Base-by-base conservation (phyloP, 768 basidiomycete species). In the Mycena chlorophos region DNA sequence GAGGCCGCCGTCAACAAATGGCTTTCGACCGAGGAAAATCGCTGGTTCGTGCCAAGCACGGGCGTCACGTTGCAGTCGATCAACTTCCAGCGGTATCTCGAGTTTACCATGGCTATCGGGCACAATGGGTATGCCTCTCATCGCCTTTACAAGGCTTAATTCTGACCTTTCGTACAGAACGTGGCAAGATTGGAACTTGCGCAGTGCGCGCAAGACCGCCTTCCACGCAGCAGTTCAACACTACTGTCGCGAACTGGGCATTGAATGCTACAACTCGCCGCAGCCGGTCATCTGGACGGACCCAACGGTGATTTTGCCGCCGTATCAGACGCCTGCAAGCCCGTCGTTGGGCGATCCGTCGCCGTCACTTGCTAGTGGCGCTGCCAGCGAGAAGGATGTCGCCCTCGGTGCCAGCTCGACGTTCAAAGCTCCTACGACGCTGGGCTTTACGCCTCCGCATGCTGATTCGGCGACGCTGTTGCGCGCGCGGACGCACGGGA, bases 161-260 rank as follows among this genome's bases (percentile, higher is more conserved):
- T 28, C 56, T 34, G 46, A 6, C 38, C 71, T 71, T 48, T 71
- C 68, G 69, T 67, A 68, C 65, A 74, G 81, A 71, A 76, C 71
- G 22, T 78, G 76, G 75, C 74, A 78, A 63, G 83, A 85, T 42
- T 61, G 58, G 58, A 43, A 51, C 29, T 43, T 60, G 25, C 80
- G 78, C 19, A 75, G 73, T 57, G 69, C 78, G 12, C 81, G 88
- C 45, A 84, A 80, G 65, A 91, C 89, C 1, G 86, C 89, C 2
- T 92, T 92, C 75, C 83, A 89, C 65, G 87, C 87, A 8, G 89
- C 90, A 1, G 85, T 84, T 20, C 83, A 89, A 62, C 79, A 85
- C 62, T 91, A 86, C 68, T 87, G 81, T 64, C 80, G 76, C 51
- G 81, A 88, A 65, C 79, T 91, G 8, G 85, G 81, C 29, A 89